phyloP scores from a whole-genome alignment of 1,139 yeast species.

The Candida tetrigidarum region DNA sequence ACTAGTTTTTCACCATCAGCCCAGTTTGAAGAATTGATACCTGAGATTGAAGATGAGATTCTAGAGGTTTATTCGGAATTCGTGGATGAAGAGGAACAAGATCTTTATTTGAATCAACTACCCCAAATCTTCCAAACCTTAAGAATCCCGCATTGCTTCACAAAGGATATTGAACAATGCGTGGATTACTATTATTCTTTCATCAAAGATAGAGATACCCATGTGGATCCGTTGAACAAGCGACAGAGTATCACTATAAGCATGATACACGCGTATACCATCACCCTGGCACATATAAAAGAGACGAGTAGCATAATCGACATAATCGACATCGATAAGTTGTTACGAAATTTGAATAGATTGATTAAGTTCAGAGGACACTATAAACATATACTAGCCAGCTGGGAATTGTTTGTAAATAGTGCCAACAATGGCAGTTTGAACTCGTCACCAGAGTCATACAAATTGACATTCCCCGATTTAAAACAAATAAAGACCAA shows the following conservation, averaged over 20 bases:
- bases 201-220: constrained; percentile 18
- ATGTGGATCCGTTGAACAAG: constrained; percentile 12
- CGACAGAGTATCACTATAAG: constrained; percentile 31
- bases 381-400: constrained; percentile 30
- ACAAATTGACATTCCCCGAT: constrained; percentile 35
- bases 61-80: constrained; percentile 28
- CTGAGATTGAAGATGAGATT: constrained; percentile 34
- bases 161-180: constrained; percentile 34
- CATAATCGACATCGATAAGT: constrained; percentile 46
- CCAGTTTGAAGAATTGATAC: constrained; percentile 16
- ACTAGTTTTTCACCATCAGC: constrained; percentile 10
- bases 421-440: constrained; percentile 17
- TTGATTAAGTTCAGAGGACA: constrained; percentile 40
- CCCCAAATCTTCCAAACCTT: constrained; percentile 28
- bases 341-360: constrained; percentile 30
- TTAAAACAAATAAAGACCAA: constrained; percentile 33
- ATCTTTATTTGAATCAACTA: constrained; percentile 33
- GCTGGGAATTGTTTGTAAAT: constrained; percentile 41
- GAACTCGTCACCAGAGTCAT: constrained; percentile 12
- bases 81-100: constrained; percentile 28
- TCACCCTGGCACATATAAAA: constrained; percentile 23
- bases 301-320: constrained; percentile 34
- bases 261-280: constrained; percentile 35
- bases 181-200: constrained; percentile 40
- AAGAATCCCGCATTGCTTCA: constrained; percentile 37